phyloP scores from a whole-genome alignment of 495 filamentous ascomycete species.

The Hypoxylon rickii region DNA sequence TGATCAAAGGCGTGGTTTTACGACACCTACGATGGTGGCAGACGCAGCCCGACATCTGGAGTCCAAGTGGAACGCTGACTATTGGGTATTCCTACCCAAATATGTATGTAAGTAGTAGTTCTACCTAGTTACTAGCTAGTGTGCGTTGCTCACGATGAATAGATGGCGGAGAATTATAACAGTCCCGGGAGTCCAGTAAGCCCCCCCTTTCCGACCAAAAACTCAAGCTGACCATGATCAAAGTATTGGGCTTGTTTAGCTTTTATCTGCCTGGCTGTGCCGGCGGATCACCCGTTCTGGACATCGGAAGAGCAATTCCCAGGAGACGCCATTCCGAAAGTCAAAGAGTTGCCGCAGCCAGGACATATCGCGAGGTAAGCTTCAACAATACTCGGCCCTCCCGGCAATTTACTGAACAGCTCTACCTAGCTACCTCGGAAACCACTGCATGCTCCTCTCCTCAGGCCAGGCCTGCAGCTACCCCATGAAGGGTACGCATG shows the following conservation, averaged over 20 bases:
- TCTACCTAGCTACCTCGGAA: constrained; percentile 52
- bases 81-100: constrained; percentile 81
- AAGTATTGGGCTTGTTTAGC: constrained; percentile 80
- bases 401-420: background rate
- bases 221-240: constrained; percentile 13
- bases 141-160: constrained; percentile 4
- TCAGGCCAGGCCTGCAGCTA: constrained; percentile 80
- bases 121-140: background rate
- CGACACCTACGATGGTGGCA: constrained; percentile 81
- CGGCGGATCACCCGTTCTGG: constrained; percentile 76
- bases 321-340: constrained; percentile 52
- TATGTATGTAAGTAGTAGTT: constrained; percentile 63
- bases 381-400: background rate
- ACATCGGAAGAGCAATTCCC: constrained; percentile 66
- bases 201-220: no score
- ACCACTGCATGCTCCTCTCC: constrained; percentile 73
- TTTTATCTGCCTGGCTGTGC: constrained; percentile 71
- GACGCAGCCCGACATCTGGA: constrained; percentile 72
- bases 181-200: constrained; percentile 62
- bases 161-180: constrained; percentile 79
- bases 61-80: constrained; percentile 70
- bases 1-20: constrained; percentile 74
- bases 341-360: constrained; percentile 65
- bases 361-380: constrained; percentile 66
- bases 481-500: constrained; percentile 76